Evolutionary conservation across 2,329 filamentous ascomycete species (phyloP), one percentile per base, ranked within the genome.

Genomic region (Ceratocystis lukuohia): DNA sequence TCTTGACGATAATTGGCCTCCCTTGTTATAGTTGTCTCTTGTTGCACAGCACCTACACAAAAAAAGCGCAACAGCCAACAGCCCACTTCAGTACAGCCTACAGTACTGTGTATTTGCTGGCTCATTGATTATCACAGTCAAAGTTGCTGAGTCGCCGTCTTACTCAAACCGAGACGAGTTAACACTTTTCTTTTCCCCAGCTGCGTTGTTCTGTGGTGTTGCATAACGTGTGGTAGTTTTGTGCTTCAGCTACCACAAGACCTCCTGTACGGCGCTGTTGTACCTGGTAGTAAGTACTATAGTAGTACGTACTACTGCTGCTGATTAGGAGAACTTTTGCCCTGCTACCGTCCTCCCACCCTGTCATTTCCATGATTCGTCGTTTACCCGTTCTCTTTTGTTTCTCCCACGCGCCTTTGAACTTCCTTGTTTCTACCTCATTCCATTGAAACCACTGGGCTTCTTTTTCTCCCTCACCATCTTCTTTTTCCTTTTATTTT

Each of bases 401-500:
- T 57, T 30, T 57, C 53, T 30, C 53, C 15, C 56, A 37, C 30
- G 56, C 56, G 56, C 28, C 56, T 59, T n/a, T 59, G 56, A 6
- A n/a, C 28, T 59, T 59, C 56, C 28, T 59, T 59, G 56, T 59
- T 59, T 59, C 56, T 59, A 33, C 28, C 33, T 7, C 10, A 37
- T 59, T 59, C 56, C 15, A 59, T 59, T 33, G 56, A 59, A 59
- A 37, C 56, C 30, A 59, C 25, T n/a, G 3, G 17, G 22, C 30
- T 59, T 63, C 44, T 44, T 46, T 63, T 50, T 46, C 12, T 67
- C 56, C 20, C 25, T 59, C 46, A 48, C 30, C 5, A 50, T 44
- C 46, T 68, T 61, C 20, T 61, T 53, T 64, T 64, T 57, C 37
- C 17, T 48, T 63, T 44, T 28, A 30, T 56, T 22, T 12, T 41